Conservation (phyloP, 305 asterid genomes). For the Fraxinus greggii region DNA sequence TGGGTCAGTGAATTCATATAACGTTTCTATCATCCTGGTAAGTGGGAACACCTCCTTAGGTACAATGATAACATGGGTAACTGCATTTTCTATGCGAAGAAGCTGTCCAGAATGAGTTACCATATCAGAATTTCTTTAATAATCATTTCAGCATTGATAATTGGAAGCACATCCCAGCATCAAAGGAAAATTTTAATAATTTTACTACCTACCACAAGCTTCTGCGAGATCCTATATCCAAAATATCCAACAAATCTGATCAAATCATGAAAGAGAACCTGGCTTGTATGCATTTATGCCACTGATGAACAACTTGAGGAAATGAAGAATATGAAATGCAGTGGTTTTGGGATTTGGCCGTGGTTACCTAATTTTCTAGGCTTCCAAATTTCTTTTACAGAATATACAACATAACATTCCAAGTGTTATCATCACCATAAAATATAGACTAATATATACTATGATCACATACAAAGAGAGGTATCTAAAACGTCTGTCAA, state of each 20-base stretch:
- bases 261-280: neutral
- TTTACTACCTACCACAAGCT: slow-evolving; percentile 7
- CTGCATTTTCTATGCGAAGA: neutral
- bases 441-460: neutral
- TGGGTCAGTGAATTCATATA: neutral
- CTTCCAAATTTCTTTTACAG: neutral
- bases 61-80: neutral
- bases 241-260: neutral
- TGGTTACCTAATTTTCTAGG: neutral
- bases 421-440: neutral
- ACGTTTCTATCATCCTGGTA: slow-evolving; percentile 17
- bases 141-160: neutral
- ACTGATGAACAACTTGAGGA: neutral
- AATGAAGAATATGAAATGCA: neutral
- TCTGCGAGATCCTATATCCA: neutral
- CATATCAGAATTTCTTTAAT: slow-evolving; percentile 1
- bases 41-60: slow-evolving; percentile 7
- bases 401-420: neutral
- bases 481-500: neutral
- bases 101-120: slow-evolving; percentile 16
- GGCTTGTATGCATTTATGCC: neutral
- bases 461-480: neutral
- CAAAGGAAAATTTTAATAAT: neutral
- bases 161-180: slow-evolving; percentile 10
- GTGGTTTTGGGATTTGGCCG: neutral